Conservation (phyloP, 352 stramenopile genomes). For the Phytophthora tentaculata region DNA sequence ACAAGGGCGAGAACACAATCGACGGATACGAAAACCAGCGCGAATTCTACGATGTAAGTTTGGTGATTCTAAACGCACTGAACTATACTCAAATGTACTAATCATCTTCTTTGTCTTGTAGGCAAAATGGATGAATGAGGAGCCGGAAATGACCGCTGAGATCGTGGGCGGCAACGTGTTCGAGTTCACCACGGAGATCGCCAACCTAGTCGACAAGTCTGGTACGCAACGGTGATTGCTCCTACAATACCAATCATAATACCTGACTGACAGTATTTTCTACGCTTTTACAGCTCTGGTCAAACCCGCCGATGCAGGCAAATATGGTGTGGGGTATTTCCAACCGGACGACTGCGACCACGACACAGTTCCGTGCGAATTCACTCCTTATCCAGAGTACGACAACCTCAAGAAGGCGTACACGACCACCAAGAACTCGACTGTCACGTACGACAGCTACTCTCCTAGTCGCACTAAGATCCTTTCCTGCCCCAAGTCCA, state of each 20-base stretch:
- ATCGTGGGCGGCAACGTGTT: conserved; percentile 81
- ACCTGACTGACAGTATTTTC: neutral
- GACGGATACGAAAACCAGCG: conserved; percentile 77
- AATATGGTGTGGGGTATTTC: conserved; percentile 83
- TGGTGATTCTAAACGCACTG: too few species aligned
- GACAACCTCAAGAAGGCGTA: conserved; percentile 78
- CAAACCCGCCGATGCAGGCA: conserved; percentile 56
- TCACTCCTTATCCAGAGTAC: conserved; percentile 77
- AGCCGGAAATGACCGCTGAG: conserved; percentile 64
- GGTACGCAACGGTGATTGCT: conserved; percentile 17
- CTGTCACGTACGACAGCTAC: conserved; percentile 48
- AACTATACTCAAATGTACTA: neutral
- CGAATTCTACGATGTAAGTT: conserved; percentile 59
- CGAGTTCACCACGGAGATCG: conserved; percentile 72
- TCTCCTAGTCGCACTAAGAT: conserved; percentile 40
- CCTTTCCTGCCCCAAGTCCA: conserved; percentile 48
- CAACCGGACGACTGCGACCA: conserved; percentile 72
- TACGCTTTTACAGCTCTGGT: conserved; percentile 37
- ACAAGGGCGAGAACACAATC: conserved; percentile 67
- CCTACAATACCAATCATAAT: neutral
- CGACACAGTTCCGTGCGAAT: conserved; percentile 55
- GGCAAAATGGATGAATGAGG: conserved; percentile 81
- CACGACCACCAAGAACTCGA: conserved; percentile 69
- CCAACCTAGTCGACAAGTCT: conserved; percentile 51
- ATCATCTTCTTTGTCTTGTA: conserved; percentile 3